A percentile compares a stretch with the other conserved stretches of the same genome.
Conservation (phyloP, 2,329 filamentous ascomycete species). For the Pseudogymnoascus sp. region DNA sequence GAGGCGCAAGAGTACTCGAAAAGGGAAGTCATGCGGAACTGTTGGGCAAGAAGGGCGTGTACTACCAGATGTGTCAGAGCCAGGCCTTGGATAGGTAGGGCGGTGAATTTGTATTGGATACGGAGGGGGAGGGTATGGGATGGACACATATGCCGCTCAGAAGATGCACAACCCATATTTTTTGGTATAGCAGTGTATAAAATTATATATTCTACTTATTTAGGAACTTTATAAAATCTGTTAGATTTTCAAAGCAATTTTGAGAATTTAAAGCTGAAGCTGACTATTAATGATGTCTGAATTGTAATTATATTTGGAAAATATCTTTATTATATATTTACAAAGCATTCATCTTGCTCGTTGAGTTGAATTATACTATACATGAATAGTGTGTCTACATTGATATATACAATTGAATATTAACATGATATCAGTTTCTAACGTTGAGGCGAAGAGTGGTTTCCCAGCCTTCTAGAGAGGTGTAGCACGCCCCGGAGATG, state of each 20-base stretch:
- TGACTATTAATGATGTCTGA: not conserved
- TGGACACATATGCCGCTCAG: not conserved
- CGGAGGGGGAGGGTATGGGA: not conserved
- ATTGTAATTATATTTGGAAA: not conserved
- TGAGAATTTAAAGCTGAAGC: not conserved
- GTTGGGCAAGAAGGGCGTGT: conserved; percentile 32
- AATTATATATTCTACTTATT: not conserved
- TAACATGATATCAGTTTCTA: not conserved
- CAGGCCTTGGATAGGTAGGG: conserved; percentile 14
- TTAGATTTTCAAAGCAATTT: not conserved
- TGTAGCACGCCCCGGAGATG: not conserved
- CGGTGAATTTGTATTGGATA: not conserved
- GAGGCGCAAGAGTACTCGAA: conserved; percentile 37
- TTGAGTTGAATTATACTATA: not conserved
- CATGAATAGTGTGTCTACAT: not conserved
- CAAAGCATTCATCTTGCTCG: not conserved
- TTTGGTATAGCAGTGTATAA: not conserved
- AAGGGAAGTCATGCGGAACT: conserved; percentile 47
- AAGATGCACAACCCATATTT: not conserved
- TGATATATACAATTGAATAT: not conserved
- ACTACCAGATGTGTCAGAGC: conserved; percentile 32
- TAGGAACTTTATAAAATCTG: not conserved
- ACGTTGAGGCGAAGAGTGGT: not conserved
- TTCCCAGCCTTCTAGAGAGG: not conserved
- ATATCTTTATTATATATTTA: not conserved